A percentile compares a stretch with the other conserved stretches of the same genome.
Evolutionary conservation across 192 early-diverging fungal genomes (phyloP).

Genomic region (Linnemannia exigua): DNA sequence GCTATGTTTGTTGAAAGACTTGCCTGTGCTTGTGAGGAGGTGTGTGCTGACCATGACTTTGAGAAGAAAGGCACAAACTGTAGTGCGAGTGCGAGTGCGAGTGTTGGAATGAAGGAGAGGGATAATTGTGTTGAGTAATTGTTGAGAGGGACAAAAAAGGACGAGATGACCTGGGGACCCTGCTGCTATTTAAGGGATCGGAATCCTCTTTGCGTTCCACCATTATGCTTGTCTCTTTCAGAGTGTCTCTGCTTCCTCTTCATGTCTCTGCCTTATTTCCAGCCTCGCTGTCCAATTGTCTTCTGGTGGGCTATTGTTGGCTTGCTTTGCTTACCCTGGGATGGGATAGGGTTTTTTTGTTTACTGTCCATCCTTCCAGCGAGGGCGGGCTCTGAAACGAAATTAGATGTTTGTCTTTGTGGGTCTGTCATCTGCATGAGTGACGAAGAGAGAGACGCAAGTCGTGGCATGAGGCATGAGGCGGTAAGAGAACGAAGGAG

Average conservation of each 20-base stretch:
- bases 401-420: neutral
- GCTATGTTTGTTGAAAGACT: neutral
- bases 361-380: neutral
- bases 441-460: neutral
- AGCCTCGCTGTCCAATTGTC: neutral
- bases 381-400: conserved; percentile 5
- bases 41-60: neutral
- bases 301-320: neutral
- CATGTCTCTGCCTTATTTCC: no score
- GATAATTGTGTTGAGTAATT: neutral
- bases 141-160: neutral
- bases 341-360: neutral
- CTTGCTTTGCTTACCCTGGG: neutral
- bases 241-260: no score
- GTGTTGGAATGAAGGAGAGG: neutral
- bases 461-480: neutral
- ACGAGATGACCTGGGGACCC: neutral
- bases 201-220: neutral
- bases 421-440: no score
- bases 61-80: no score
- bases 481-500: neutral
- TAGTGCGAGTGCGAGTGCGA: neutral
- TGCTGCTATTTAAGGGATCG: neutral
- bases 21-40: neutral
- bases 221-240: neutral